phyloP scores from a whole-genome alignment of 176 grass and related monocot genomes.

The Eleusine coracana region DNA sequence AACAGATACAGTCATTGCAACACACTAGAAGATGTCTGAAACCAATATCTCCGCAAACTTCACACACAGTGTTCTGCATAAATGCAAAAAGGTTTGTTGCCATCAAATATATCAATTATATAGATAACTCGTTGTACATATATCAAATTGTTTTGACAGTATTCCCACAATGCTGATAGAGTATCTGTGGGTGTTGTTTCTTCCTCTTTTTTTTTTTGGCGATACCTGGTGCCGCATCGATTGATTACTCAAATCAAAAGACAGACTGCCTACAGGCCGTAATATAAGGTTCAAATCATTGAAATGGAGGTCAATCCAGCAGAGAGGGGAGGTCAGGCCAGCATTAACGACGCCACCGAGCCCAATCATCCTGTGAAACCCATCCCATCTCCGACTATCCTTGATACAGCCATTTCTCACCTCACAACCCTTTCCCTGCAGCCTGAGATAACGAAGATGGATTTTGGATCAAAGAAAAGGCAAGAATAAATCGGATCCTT shows the following conservation, averaged over 20 bases:
- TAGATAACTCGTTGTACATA: not conserved
- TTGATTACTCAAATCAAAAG: not conserved
- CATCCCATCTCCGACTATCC: not conserved
- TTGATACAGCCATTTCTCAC: not conserved
- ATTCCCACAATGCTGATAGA: not conserved
- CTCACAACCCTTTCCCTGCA: not conserved
- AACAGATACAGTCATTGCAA: slow-evolving; percentile 30
- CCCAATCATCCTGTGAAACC: not conserved
- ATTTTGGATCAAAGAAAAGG: not conserved
- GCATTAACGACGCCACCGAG: too few species aligned
- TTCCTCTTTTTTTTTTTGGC: too few species aligned
- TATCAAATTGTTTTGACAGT: not conserved
- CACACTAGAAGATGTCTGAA: slow-evolving; percentile 34
- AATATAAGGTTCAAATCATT: not conserved
- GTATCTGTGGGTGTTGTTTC: not conserved
- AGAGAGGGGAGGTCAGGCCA: too few species aligned
- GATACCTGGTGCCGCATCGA: not conserved
- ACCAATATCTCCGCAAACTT: slow-evolving; percentile 38
- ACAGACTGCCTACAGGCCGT: not conserved
- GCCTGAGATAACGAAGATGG: not conserved
- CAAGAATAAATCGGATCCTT: not conserved
- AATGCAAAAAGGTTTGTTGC: not conserved
- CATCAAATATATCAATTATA: not conserved
- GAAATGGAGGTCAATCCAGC: not conserved
- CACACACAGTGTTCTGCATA: slow-evolving; percentile 32